These are phyloP conservation scores for Ophiostoma montium DNA, from an alignment of 2,329 filamentous ascomycete genomes.

Conservation along the genomic window DNA sequence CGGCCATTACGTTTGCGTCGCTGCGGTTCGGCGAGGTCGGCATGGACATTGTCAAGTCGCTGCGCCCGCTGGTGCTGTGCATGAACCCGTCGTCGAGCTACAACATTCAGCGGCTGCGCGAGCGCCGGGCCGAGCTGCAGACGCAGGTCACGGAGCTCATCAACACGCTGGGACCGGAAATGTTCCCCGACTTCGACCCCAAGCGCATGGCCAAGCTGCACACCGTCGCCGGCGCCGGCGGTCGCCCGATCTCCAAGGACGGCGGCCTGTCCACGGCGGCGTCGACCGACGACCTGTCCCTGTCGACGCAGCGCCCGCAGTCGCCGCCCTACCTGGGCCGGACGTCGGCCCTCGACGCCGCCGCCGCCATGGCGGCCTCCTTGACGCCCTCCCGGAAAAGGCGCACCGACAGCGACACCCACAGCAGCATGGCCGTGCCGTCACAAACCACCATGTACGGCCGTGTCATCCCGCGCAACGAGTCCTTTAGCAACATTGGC, in stretches of 20 bases:
- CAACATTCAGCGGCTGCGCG: slow-evolving; percentile 64
- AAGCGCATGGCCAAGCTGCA: slow-evolving; percentile 52
- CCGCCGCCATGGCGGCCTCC: slow-evolving; percentile 4
- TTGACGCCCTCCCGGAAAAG: background rate
- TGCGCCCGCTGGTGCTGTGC: slow-evolving; percentile 74
- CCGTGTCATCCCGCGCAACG: slow-evolving; percentile 59
- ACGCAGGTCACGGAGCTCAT: slow-evolving; percentile 79
- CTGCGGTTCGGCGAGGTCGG: slow-evolving; percentile 94
- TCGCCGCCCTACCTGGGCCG: background rate
- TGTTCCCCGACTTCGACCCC: slow-evolving; percentile 91
- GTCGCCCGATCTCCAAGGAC: slow-evolving; percentile 19
- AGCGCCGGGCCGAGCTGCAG: slow-evolving; percentile 58
- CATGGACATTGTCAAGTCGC: slow-evolving; percentile 95
- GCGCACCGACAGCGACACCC: slow-evolving; percentile 32
- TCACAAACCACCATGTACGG: slow-evolving; percentile 36
- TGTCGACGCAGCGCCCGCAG: background rate
- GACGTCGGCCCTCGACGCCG: background rate
- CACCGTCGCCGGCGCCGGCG: slow-evolving; percentile 25
- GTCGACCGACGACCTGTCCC: slow-evolving; percentile 11
- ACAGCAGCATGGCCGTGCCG: background rate
- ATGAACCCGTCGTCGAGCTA: slow-evolving; percentile 75
- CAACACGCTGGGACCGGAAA: slow-evolving; percentile 86
- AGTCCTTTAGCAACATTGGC: slow-evolving; percentile 84
- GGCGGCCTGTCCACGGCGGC: background rate
- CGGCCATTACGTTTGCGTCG: slow-evolving; percentile 79